Percentiles rank a stretch among this genome's conserved stretches.
Conservation (phyloP, 345 rosid genomes). For the Syzygium grande region DNA sequence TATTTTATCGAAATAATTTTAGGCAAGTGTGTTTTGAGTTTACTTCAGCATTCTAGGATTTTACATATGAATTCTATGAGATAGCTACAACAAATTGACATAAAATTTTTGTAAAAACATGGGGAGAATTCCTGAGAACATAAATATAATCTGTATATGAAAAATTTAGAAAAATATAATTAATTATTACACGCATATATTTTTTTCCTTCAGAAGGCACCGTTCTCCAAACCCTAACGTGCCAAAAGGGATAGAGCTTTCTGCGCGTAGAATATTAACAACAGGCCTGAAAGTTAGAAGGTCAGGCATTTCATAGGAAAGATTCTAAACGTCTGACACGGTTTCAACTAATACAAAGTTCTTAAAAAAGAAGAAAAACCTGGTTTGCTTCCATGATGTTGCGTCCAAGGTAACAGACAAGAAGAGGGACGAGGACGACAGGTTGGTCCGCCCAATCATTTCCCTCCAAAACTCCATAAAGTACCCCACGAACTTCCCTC, state of each 20-base stretch:
- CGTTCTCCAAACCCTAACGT: neutral
- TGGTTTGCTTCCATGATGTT: conserved; percentile 21
- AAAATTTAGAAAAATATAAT: neutral
- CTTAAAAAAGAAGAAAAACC: neutral
- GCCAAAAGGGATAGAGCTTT: neutral
- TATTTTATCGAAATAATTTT: neutral
- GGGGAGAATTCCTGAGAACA: neutral
- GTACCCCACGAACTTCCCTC: neutral
- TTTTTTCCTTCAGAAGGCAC: neutral
- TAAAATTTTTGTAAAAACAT: neutral
- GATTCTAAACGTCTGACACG: neutral
- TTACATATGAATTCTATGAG: neutral
- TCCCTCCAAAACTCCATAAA: conserved; percentile 4
- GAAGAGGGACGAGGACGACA: conserved; percentile 33
- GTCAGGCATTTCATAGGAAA: neutral
- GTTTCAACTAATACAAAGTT: neutral
- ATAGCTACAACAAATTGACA: neutral
- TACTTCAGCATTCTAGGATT: neutral
- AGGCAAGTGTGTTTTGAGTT: neutral
- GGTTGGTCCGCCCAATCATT: conserved; percentile 24
- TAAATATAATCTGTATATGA: neutral
- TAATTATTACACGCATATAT: neutral
- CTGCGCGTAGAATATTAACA: neutral
- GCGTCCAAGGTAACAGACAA: conserved; percentile 38
- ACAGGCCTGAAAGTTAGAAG: neutral